Base-by-base conservation (phyloP, 768 basidiomycete genomes). In the Russula virescens region DNA sequence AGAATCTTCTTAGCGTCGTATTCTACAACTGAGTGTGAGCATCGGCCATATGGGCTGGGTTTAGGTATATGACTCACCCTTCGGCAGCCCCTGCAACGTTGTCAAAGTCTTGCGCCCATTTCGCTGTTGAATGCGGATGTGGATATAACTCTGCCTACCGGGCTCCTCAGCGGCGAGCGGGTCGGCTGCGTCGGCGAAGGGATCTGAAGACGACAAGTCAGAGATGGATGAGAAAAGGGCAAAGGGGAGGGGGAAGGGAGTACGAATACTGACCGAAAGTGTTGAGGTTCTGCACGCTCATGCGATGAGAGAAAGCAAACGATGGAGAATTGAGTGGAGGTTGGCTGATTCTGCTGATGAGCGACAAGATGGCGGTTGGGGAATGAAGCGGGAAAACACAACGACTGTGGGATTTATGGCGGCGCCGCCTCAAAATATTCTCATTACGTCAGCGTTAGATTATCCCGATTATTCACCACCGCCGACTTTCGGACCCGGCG, bases 51-150 rank as follows among this genome's bases (percentile, higher is more conserved):
- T 45, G 2, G 43, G 51, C 53, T 31, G 61, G 21, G 54, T 46
- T 64, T 57, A 40, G 59, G 38, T 21, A 8, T 5, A 60, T 14
- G 55, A 62, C 46, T 67, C 67, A 91, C 91, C 85, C 76, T 89
- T 93, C 59, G 92, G 91, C 68, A 99, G 76, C 65, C 97, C 97
- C 76, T 98, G 95, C 69, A 98, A 81, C 62, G 95, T 99, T 46
- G 97, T 99, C 80, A 98, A 77, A 65, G 94, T 97, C 83, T 99
- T 99, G 72, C 97, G 84, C 66, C 97, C 97, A 84, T 98, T 99
- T 73, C 97, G 85, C 77, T 99, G 97, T 76, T 99, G 97, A 71
- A 99, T 91, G 80, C 97, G 93, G 73, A 96, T 91, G 75, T 95
- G 93, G 74, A 95, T 90, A 75, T 92, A 88, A 74, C 91, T 85